Conservation (phyloP, 345 rosid species). For the Hibiscus syriacus region DNA sequence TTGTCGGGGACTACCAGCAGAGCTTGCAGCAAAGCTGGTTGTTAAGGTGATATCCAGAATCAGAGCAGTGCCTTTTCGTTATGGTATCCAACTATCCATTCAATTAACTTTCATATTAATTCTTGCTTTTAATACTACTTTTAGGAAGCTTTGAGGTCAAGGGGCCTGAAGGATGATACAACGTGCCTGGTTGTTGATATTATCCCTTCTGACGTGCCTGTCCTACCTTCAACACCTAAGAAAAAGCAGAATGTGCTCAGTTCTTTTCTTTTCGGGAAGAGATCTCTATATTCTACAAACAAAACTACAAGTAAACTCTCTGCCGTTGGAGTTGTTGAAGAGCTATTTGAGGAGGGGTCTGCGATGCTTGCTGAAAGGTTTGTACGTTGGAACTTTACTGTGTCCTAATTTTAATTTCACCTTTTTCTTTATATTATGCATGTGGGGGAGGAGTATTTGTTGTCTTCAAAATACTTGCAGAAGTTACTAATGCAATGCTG, state of each 20-base stretch:
- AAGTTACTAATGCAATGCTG: not conserved
- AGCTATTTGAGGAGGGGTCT: slow-evolving; percentile 99
- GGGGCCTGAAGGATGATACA: slow-evolving; percentile 98
- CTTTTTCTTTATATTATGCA: not conserved
- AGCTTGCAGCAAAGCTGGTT: slow-evolving; percentile 94
- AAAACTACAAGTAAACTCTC: slow-evolving; percentile 78
- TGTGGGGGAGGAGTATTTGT: not conserved
- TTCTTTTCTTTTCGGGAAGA: slow-evolving; percentile 64
- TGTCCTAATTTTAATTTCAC: not conserved
- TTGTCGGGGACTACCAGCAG: slow-evolving; percentile 92
- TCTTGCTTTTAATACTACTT: slow-evolving; percentile 6
- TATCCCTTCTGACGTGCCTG: slow-evolving; percentile 70
- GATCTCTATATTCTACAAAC: slow-evolving; percentile 30
- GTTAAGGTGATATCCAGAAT: slow-evolving; percentile 64
- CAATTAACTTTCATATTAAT: slow-evolving; percentile 9
- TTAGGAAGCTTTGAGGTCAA: slow-evolving; percentile 93
- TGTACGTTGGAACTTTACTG: not conserved
- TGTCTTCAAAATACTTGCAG: not conserved
- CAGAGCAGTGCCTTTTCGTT: not conserved
- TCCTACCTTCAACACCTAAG: slow-evolving; percentile 55
- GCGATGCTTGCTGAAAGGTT: slow-evolving; percentile 97
- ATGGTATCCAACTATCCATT: not conserved
- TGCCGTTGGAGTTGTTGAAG: slow-evolving; percentile 90
- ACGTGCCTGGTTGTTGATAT: slow-evolving; percentile 98
- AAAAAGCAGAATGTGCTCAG: slow-evolving; percentile 63